Evolutionary conservation across 2,329 filamentous ascomycete genomes (phyloP).

Genomic region (Fusarium coffeatum): DNA sequence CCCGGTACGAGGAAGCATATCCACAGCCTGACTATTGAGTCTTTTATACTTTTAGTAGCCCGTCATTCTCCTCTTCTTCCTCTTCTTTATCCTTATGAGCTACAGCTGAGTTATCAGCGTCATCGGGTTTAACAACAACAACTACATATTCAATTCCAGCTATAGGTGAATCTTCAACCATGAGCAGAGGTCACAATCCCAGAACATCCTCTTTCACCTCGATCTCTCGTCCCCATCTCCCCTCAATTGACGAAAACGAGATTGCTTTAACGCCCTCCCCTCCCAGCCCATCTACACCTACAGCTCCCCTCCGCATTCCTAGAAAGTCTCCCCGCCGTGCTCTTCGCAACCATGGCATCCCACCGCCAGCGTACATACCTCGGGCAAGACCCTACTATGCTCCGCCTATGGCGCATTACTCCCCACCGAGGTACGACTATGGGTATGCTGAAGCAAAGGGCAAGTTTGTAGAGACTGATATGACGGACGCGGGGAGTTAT

Average conservation of each 20-base stretch:
- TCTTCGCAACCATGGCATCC: constrained; percentile 33
- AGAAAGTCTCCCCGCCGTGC: constrained; percentile 44
- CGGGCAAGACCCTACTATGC: constrained; percentile 18
- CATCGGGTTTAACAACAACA: neutral
- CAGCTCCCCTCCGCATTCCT: constrained; percentile 46
- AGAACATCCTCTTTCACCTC: constrained; percentile 31
- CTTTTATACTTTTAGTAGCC: neutral
- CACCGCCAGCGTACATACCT: constrained; percentile 45
- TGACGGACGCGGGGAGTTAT: constrained; percentile 22
- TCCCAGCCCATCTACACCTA: constrained; percentile 33
- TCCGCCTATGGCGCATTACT: constrained; percentile 29
- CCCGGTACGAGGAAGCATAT: constrained; percentile 1
- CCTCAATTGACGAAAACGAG: constrained; percentile 54
- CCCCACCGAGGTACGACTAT: constrained; percentile 40
- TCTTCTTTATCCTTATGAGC: neutral
- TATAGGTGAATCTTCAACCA: constrained; percentile 11
- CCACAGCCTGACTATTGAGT: constrained; percentile 3
- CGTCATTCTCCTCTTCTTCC: neutral
- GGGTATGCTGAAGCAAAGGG: constrained; percentile 36
- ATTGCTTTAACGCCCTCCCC: constrained; percentile 34
- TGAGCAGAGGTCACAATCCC: constrained; percentile 38
- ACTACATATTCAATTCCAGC: neutral
- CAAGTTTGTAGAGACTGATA: constrained; percentile 27
- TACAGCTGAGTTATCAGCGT: constrained; percentile 14
- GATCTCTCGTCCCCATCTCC: constrained; percentile 49